phyloP scores from a whole-genome alignment of 177 flowering plant genomes.

The Vitis hybrid region DNA sequence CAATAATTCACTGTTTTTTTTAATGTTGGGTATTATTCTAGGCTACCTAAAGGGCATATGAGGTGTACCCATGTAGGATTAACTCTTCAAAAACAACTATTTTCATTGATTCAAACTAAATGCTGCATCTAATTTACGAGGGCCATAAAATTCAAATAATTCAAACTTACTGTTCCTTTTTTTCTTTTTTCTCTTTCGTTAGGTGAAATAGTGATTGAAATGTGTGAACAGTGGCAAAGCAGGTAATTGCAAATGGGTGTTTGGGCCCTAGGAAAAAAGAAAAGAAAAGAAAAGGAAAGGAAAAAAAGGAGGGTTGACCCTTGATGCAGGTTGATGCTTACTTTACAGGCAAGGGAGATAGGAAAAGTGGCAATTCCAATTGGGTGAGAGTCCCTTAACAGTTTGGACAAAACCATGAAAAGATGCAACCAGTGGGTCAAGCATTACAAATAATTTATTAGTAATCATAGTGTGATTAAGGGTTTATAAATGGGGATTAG shows the following conservation, averaged over 20 bases:
- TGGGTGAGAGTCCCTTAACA: background rate
- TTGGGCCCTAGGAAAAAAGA: background rate
- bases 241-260: too few relatives aligned
- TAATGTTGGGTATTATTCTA: constrained; percentile 16
- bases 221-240: too few relatives aligned
- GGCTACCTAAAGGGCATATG: constrained; percentile 37
- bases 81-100: too few relatives aligned
- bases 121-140: background rate
- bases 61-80: constrained; percentile 22
- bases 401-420: constrained; percentile 14
- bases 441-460: background rate
- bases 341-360: background rate
- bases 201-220: too few relatives aligned
- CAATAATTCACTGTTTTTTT: constrained; percentile 27
- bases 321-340: background rate
- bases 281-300: background rate
- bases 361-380: background rate
- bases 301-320: background rate
- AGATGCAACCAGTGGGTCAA: background rate
- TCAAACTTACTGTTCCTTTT: too few relatives aligned
- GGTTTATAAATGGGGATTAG: too few relatives aligned
- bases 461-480: too few relatives aligned
- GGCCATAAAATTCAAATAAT: background rate
- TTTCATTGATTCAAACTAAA: too few relatives aligned
- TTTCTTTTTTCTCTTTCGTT: too few relatives aligned